These are phyloP conservation scores for Bipolaris oryzae DNA, from an alignment of 2,329 filamentous ascomycete genomes.

Conservation along the genomic window DNA sequence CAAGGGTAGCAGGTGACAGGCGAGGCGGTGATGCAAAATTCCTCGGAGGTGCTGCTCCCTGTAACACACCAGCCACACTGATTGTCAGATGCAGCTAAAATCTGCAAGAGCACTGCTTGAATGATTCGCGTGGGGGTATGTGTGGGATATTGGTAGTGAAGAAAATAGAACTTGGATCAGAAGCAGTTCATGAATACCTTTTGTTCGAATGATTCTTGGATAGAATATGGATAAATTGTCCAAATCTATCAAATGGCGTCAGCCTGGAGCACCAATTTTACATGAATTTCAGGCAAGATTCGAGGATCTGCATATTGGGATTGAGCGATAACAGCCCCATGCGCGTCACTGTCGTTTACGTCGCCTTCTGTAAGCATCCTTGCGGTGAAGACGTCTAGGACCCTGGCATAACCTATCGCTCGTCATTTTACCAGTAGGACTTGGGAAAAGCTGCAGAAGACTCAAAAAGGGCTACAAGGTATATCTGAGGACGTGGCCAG, in stretches of 20 bases:
- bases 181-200: not conserved
- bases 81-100: not conserved
- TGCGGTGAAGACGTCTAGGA: not conserved
- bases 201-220: not conserved
- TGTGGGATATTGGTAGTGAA: not conserved
- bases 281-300: not conserved
- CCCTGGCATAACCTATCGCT: not conserved
- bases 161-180: not conserved
- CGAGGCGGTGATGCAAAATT: not conserved
- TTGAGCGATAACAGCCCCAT: slow-evolving; percentile 2
- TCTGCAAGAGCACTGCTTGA: not conserved
- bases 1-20: not conserved
- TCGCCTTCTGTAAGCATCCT: slow-evolving; percentile 8
- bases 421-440: slow-evolving; percentile 13
- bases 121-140: not conserved
- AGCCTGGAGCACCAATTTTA: not conserved
- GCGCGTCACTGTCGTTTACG: not conserved
- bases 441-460: not conserved
- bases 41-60: not conserved
- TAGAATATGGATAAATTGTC: not conserved
- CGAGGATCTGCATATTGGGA: not conserved
- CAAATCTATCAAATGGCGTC: too few species aligned
- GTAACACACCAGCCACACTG: not conserved
- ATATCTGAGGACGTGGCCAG: slow-evolving; percentile 16
- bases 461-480: slow-evolving; percentile 5